Percentiles rank a stretch among this genome's conserved stretches.
Conservation (phyloP, 2,329 filamentous ascomycete genomes). For the Paramyrothecium roridum region DNA sequence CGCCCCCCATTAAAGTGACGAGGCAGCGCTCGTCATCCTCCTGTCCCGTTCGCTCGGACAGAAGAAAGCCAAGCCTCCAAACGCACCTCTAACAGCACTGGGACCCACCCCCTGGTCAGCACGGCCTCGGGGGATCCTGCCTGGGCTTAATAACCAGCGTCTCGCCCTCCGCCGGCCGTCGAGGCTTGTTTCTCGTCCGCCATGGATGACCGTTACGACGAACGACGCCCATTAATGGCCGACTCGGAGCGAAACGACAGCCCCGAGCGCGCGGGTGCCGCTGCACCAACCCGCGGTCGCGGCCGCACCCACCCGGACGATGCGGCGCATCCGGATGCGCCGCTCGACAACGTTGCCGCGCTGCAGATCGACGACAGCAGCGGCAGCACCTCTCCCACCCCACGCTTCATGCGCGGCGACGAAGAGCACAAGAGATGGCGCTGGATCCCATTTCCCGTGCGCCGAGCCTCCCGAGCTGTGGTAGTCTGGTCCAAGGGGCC, state of each 20-base stretch:
- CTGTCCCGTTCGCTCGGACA: neutral
- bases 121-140: neutral
- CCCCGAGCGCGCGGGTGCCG: neutral
- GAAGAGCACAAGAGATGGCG: conserved; percentile 42
- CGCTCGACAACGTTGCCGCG: conserved; percentile 30
- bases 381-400: conserved; percentile 40
- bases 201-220: conserved; percentile 15
- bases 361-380: conserved; percentile 44
- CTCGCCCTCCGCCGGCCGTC: neutral
- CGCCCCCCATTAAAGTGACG: no score
- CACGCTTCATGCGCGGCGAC: conserved; percentile 59
- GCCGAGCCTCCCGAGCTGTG: conserved; percentile 39
- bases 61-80: neutral
- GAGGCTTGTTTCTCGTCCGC: neutral
- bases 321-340: conserved; percentile 37
- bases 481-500: conserved; percentile 55
- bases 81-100: neutral
- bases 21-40: no score
- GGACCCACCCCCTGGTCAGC: neutral
- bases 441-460: conserved; percentile 57
- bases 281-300: neutral
- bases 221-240: conserved; percentile 36
- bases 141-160: neutral
- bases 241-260: conserved; percentile 23
- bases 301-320: conserved; percentile 7